A percentile compares a stretch with the other conserved stretches of the same genome.
Conservation (phyloP, 305 asterid genomes). For the Fraxinus paxiana region DNA sequence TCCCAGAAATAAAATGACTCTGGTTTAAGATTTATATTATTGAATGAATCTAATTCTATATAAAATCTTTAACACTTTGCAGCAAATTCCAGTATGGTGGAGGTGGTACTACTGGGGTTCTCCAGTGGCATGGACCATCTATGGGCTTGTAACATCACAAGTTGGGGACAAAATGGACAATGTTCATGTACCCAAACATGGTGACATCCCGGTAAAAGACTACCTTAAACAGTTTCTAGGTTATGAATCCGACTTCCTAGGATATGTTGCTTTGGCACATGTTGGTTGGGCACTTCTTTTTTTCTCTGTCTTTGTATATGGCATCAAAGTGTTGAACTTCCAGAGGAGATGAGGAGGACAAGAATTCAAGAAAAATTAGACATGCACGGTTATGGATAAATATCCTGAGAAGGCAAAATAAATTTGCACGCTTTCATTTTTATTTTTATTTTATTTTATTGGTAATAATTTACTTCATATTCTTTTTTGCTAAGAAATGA, state of each 20-base stretch:
- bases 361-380: neutral
- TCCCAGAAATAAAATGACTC: neutral
- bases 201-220: slow-evolving; percentile 34
- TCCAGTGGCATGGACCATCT: slow-evolving; percentile 61
- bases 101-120: slow-evolving; percentile 64
- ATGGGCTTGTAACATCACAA: slow-evolving; percentile 52
- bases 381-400: neutral
- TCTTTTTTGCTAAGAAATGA: neutral
- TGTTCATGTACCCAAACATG: slow-evolving; percentile 33
- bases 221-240: slow-evolving; percentile 46
- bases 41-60: neutral
- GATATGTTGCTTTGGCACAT: slow-evolving; percentile 57
- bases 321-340: slow-evolving; percentile 52
- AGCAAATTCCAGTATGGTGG: slow-evolving; percentile 62
- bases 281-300: slow-evolving; percentile 57
- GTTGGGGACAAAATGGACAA: slow-evolving; percentile 32
- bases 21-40: neutral
- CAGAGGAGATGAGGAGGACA: slow-evolving; percentile 38
- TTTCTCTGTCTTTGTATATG: slow-evolving; percentile 49
- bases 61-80: slow-evolving; percentile 8
- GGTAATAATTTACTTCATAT: neutral
- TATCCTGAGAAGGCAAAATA: neutral
- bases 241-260: slow-evolving; percentile 47
- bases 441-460: neutral
- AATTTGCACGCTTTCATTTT: neutral